phyloP scores from a whole-genome alignment of 805 yeast genomes.

The Geotrichum ghanense region DNA sequence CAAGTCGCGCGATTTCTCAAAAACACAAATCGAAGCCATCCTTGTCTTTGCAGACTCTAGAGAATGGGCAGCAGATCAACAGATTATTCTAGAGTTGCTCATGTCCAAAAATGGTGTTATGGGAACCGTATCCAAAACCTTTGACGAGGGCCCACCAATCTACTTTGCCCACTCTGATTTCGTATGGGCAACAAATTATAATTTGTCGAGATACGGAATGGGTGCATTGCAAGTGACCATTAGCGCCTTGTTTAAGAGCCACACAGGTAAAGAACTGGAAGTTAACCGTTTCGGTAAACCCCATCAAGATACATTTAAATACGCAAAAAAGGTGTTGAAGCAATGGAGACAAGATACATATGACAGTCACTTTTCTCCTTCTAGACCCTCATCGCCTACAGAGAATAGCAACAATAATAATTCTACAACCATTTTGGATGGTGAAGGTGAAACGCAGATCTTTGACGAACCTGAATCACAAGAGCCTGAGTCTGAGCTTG shows the following conservation, averaged over 20 bases:
- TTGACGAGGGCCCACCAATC: constrained; percentile 68
- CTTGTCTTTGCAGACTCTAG: constrained; percentile 85
- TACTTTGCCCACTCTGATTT: constrained; percentile 89
- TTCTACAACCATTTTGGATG: neutral
- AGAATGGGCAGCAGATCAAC: constrained; percentile 91
- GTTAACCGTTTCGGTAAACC: constrained; percentile 87
- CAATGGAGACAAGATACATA: constrained; percentile 71
- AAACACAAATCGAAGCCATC: constrained; percentile 63
- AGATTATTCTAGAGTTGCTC: constrained; percentile 71
- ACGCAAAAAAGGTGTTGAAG: constrained; percentile 65
- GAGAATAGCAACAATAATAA: constrained; percentile 1
- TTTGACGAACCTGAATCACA: constrained; percentile 33
- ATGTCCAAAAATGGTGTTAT: constrained; percentile 67
- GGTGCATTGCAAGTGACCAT: constrained; percentile 87
- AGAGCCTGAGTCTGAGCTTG: constrained; percentile 18
- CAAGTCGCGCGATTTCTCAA: constrained; percentile 48
- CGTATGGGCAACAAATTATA: constrained; percentile 86
- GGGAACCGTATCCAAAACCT: constrained; percentile 68
- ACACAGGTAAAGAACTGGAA: constrained; percentile 69
- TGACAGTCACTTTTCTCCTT: constrained; percentile 46
- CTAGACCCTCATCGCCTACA: constrained; percentile 24
- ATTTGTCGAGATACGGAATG: constrained; percentile 79
- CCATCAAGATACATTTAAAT: constrained; percentile 74
- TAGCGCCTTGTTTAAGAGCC: constrained; percentile 74
- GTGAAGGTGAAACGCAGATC: constrained; percentile 16